Evolutionary conservation across 257 asterid genomes (phyloP), one percentile per base, ranked within the genome.

Genomic region (Solanum chiquidenum): DNA sequence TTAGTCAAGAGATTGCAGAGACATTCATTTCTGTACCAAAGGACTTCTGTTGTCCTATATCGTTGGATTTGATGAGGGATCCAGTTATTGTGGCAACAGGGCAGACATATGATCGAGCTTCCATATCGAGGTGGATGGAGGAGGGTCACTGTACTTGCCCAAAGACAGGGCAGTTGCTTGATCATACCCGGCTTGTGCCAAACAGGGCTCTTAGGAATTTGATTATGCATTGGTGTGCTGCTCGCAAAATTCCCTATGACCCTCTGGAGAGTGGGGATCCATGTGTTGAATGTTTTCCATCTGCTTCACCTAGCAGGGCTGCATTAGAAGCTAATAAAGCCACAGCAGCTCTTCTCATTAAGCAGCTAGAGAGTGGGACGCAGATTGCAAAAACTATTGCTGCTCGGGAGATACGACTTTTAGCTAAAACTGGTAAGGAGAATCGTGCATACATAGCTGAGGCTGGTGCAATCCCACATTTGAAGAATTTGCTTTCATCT

Each of bases 81-180:
- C 99, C 99, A 0, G 99, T 95, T 16, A 91, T 94, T 68, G 91
- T 97, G 12, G 94, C 98, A 2, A 97, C 99, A 0, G 99, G 99
- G 60, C 99, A 95, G 89, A 95, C 98, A 1, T 97, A 97, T 44
- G 99, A 95, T 55, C 95, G 99, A n/a, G 73, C 89, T 4, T 92
- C 98, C 33, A 96, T 96, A 72, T 71, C 91, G 0, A 92, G 98
- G 92, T 96, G 99, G 99, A 90, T 96, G 88, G 98, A 94, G 86
- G 99, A 94, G 88, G 98, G 99, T 74, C 98, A 93, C 74, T 88
- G 89, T n/a, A 93, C 94, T 49, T 96, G 99, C 90, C 98, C 99
- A 0, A 94, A 95, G 86, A 92, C 98, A 0, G 98, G 99, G 76
- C 98, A 96, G 89, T 90, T 92, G 92, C 98, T 96, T 49, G 90